Evolutionary conservation across 225 moss, liverwort and hornwort genomes (phyloP), one percentile per base, ranked within the genome.

Genomic region (Asterella californica): DNA sequence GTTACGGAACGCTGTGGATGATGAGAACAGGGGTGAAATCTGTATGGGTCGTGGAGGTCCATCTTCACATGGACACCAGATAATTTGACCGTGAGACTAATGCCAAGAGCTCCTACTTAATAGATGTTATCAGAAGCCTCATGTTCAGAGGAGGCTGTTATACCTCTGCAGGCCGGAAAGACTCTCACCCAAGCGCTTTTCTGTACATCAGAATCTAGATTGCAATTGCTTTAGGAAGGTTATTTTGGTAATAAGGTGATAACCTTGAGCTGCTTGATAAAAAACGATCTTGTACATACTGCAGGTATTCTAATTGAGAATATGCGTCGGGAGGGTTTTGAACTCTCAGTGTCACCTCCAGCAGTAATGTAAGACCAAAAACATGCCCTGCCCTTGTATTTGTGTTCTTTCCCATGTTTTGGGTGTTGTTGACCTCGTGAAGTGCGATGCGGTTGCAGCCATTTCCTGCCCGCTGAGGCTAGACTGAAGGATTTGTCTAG

Each of bases 321-420:
- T 32, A 94, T 97, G 97, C 90, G 97, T 57, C 87, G 94, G 2
- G 94, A 97, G 81, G 97, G 97, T 4, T 97, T 94, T 79, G 97
- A 97, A 85, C 92, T 97, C 24, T 97, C 97, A 18, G 92, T 97
- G 2, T 97, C 97, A 21, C 97, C 97, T 17, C 97, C 97, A 30
- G 94, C 97, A 61, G 94, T 97, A 65, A 83, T 97, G 75, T 97
- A 70, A 85, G 87, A 83, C 29, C 49, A 22, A 21, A 47, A 63
- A 24, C 7, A 9, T 78, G 9, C 57, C 53, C 21, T 54, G 29
- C 27, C 30, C n/a, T 21, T 49, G 27, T 65, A 15, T 32, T 65
- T 14, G 4, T 19, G 9, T 75, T 81, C 30, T 49, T 53, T 32
- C 9, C 53, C 32, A 5, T 33, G 6, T 30, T 73, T 46, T 49